Conservation (phyloP, 768 basidiomycete species). For the Hydnum rufescens region DNA sequence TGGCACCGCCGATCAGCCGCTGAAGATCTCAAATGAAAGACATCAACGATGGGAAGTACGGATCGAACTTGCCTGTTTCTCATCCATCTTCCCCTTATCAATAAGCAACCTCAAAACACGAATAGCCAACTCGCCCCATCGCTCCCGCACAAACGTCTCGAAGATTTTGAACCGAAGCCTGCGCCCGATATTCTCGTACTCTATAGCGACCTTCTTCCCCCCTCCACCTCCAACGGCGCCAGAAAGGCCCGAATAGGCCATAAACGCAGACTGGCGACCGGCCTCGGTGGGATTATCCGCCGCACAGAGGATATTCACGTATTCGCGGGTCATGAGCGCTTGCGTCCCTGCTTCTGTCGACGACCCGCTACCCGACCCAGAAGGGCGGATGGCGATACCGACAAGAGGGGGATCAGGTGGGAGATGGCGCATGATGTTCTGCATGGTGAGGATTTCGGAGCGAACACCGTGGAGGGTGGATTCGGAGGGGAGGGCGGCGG, state of each 20-base stretch:
- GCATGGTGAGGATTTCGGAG: constrained; percentile 35
- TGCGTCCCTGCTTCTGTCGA: background rate
- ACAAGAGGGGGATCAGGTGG: constrained; percentile 42
- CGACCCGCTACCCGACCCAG: background rate
- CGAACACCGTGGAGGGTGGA: constrained; percentile 27
- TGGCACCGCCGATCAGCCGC: constrained; percentile 17
- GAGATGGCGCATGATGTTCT: constrained; percentile 42
- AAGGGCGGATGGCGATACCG: constrained; percentile 13
- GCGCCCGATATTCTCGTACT: constrained; percentile 52
- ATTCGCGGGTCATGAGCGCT: constrained; percentile 24
- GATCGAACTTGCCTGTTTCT: constrained; percentile 57
- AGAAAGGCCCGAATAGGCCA: constrained; percentile 26
- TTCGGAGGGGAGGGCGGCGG: constrained; percentile 47
- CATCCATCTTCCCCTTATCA: constrained; percentile 79
- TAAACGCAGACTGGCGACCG: constrained; percentile 48
- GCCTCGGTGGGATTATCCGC: constrained; percentile 66
- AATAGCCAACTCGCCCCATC: constrained; percentile 66
- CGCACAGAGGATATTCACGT: constrained; percentile 56
- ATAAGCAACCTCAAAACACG: constrained; percentile 61
- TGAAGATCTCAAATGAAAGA: background rate
- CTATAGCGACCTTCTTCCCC: constrained; percentile 46
- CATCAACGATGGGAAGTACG: background rate
- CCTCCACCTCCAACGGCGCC: constrained; percentile 14
- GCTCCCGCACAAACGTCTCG: constrained; percentile 62
- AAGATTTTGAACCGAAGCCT: constrained; percentile 50